Evolutionary conservation across 805 yeast genomes (phyloP).

Genomic region (Torulaspora maleeae): DNA sequence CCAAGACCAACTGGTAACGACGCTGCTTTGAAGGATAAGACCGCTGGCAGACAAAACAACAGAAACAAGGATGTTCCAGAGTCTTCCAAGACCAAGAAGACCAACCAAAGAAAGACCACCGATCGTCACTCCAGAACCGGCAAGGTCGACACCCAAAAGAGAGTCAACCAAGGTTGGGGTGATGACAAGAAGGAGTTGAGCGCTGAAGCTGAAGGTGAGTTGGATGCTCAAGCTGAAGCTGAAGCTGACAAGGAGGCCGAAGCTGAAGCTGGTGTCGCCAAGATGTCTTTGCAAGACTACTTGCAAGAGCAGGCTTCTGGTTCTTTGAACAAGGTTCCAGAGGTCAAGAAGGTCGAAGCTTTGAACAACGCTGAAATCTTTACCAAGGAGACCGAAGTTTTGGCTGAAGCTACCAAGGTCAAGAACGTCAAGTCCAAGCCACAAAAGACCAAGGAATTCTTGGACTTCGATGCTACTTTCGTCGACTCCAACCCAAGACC

Average conservation of each 20-base stretch:
- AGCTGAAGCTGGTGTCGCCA: conserved; percentile 42
- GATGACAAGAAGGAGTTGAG: conserved; percentile 65
- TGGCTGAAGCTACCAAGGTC: conserved; percentile 53
- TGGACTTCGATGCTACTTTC: conserved; percentile 71
- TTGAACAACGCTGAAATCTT: conserved; percentile 51
- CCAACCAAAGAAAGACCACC: conserved; percentile 47
- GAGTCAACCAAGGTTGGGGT: conserved; percentile 85
- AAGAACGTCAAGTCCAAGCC: conserved; percentile 71
- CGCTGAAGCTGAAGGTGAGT: conserved; percentile 52
- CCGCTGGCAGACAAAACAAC: conserved; percentile 62
- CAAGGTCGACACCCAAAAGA: conserved; percentile 80
- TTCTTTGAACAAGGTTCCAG: conserved; percentile 47
- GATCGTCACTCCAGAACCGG: conserved; percentile 89
- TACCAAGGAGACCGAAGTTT: conserved; percentile 59
- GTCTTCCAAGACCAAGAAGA: conserved; percentile 50
- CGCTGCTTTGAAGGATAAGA: conserved; percentile 72
- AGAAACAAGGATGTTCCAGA: conserved; percentile 47
- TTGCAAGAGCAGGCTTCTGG: conserved; percentile 58
- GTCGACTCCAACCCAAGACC: conserved; percentile 49
- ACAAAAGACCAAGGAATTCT: conserved; percentile 72
- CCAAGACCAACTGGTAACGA: conserved; percentile 78
- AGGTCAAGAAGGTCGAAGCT: conserved; percentile 37
- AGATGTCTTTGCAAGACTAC: conserved; percentile 81
- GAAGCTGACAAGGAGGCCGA: conserved; percentile 61
- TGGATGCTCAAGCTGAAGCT: conserved; percentile 48